These are phyloP conservation scores for Dioscorea zingiberensis DNA, from an alignment of 106 monocot species.

Conservation along the genomic window DNA sequence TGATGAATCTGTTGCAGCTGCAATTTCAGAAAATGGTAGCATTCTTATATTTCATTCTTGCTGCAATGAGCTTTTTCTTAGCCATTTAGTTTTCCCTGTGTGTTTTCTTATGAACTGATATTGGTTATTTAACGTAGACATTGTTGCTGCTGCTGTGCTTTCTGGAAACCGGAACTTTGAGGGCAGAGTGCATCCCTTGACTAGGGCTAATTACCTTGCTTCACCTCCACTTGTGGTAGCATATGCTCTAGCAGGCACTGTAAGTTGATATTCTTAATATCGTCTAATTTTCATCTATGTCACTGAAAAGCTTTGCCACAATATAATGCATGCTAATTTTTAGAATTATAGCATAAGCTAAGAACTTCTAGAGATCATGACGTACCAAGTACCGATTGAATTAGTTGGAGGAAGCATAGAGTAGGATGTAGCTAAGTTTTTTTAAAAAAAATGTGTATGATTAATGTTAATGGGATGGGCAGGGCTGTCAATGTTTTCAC, in stretches of 20 bases:
- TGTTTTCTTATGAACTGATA: not conserved
- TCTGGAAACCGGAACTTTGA: conserved; percentile 94
- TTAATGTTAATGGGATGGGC: no score
- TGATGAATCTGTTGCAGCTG: conserved; percentile 52
- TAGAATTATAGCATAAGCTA: no score
- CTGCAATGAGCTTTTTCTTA: no score
- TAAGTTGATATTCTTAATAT: conserved; percentile 21
- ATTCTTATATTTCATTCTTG: not conserved
- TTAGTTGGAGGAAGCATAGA: no score
- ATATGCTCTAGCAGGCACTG: conserved; percentile 91
- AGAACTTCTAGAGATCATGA: no score
- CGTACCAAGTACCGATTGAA: no score
- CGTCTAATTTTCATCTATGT: not conserved
- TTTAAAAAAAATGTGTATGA: no score
- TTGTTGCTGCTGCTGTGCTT: conserved; percentile 79
- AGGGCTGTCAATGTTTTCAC: no score
- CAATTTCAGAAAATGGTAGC: conserved; percentile 70
- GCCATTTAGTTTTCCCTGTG: no score
- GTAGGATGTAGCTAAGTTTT: no score
- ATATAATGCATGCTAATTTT: no score
- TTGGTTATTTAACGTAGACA: conserved; percentile 25
- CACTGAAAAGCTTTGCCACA: not conserved
- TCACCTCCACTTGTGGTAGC: conserved; percentile 93
- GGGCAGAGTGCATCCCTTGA: conserved; percentile 87
- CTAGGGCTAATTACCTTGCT: conserved; percentile 90